These are phyloP conservation scores for Mucor piriformis DNA, from an alignment of 371 early-diverging fungal genomes.

Conservation along the genomic window DNA sequence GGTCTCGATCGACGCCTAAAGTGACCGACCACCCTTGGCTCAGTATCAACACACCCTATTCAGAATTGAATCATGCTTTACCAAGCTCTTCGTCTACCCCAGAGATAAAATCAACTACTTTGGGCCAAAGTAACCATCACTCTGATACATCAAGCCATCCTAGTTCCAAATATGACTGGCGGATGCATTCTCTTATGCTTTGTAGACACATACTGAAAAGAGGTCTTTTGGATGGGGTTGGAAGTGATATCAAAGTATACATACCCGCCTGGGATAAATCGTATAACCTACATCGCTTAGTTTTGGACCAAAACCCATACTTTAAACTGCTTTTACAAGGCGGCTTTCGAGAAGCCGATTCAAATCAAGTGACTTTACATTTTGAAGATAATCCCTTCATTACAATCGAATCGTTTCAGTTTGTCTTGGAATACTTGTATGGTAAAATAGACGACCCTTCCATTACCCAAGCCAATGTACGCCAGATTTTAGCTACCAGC, in stretches of 20 bases:
- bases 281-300: constrained; percentile 59
- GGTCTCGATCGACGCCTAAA: constrained; percentile 11
- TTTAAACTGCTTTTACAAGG: constrained; percentile 58
- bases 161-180: constrained; percentile 41
- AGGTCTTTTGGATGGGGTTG: constrained; percentile 57
- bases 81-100: constrained; percentile 1
- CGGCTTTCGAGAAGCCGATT: constrained; percentile 52
- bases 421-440: constrained; percentile 57
- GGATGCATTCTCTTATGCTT: constrained; percentile 42
- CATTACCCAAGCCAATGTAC: constrained; percentile 44
- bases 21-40: constrained; percentile 30
- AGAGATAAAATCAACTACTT: constrained; percentile 1
- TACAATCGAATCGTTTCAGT: constrained; percentile 58
- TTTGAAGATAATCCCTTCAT: constrained; percentile 63
- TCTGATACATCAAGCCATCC: neutral
- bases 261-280: constrained; percentile 53
- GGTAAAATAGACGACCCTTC: constrained; percentile 42
- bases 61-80: neutral
- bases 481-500: constrained; percentile 57
- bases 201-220: constrained; percentile 57
- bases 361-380: constrained; percentile 40
- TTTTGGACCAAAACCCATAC: constrained; percentile 61
- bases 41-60: constrained; percentile 5
- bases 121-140: neutral
- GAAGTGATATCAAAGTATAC: constrained; percentile 56